These are phyloP conservation scores for Cytospora piceae DNA, from an alignment of 2,329 filamentous ascomycete species.

Conservation along the genomic window DNA sequence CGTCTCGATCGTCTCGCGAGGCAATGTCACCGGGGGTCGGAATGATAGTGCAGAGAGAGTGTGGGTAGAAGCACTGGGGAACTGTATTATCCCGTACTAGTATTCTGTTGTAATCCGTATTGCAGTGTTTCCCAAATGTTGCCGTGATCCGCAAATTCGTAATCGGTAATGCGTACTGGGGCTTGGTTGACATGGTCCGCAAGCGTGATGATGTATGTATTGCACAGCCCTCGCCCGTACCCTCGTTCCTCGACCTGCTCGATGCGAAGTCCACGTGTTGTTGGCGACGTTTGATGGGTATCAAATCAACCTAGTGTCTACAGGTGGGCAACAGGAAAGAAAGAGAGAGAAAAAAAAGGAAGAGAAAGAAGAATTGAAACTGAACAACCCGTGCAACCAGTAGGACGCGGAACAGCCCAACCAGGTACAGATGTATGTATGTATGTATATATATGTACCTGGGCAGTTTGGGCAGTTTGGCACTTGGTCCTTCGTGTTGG, in stretches of 20 bases:
- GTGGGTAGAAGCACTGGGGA: background rate
- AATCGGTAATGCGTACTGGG: background rate
- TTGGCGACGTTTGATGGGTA: background rate
- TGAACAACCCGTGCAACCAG: background rate
- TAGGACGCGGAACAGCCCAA: background rate
- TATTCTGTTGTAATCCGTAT: background rate
- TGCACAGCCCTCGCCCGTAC: background rate
- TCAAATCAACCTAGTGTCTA: too few relatives aligned
- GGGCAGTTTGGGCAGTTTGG: background rate
- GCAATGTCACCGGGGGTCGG: constrained; percentile 6
- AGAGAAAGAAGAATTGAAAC: background rate
- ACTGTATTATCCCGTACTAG: background rate
- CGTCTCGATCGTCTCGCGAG: background rate
- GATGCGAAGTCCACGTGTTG: background rate
- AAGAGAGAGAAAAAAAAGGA: background rate
- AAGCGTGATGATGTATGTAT: background rate
- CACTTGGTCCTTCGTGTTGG: background rate
- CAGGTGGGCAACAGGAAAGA: too few relatives aligned
- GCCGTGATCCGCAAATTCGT: background rate
- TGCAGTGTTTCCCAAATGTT: background rate
- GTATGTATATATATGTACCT: background rate
- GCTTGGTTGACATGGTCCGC: background rate
- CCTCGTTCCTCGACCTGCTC: background rate
- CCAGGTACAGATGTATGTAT: background rate
- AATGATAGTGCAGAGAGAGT: background rate